Base-by-base conservation (phyloP, 257 asterid genomes). In the Agastache rugosa region DNA sequence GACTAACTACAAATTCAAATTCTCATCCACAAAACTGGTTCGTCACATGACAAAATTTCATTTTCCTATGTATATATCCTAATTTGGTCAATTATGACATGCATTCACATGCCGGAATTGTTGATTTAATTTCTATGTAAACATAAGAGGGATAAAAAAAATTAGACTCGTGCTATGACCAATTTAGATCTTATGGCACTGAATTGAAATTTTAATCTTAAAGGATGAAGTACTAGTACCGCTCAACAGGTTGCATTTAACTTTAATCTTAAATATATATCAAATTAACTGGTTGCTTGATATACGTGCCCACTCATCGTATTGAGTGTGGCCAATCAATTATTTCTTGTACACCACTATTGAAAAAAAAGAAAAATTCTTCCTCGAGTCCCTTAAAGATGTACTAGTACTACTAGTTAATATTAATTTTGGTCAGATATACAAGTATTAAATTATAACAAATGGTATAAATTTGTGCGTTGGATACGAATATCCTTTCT, bases 321-420 rank as follows among this genome's bases (percentile, higher is more conserved):
- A 9, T 31, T 34, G 35, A 55, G 3, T 4, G 7, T 10, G 34
- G 12, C 41, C 11, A 67, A 67, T 48, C 61, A 71, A 23, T 41
- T 12, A 8, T 73, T 73, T 62, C 71, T 47, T 73, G 63, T 62
- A 17, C 63, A 47, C 11, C 15, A 45, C 59, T 12, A 73, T 31
- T 41, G n/a, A n/a, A n/a, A n/a, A n/a, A n/a, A n/a, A n/a, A 37
- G 10, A 17, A 29, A 61, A 45, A 12, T 58, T 17, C 12, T 65
- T 44, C 34, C 34, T 29, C 34, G 34, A 29, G n/a, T n/a, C n/a
- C n/a, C n/a, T n/a, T n/a, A n/a, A n/a, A n/a, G n/a, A n/a, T n/a
- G n/a, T n/a, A n/a, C n/a, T n/a, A n/a, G n/a, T n/a, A n/a, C n/a
- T n/a, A n/a, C n/a, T n/a, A n/a, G 71, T 42, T 51, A 63, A 10